Base-by-base conservation (phyloP, 495 filamentous ascomycete species). In the Neurospora sp. region DNA sequence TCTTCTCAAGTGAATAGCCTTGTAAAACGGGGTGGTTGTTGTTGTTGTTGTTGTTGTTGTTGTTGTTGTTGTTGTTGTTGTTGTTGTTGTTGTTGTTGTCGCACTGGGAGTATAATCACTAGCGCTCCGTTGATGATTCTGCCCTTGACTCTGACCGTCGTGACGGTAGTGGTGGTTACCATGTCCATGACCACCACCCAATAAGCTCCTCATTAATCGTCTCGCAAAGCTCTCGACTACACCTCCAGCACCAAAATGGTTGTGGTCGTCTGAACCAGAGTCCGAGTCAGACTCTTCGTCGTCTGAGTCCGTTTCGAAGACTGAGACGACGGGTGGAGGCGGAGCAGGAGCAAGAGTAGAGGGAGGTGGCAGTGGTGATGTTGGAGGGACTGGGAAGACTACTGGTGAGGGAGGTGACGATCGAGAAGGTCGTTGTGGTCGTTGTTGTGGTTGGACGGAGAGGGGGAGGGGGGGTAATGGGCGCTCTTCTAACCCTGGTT, bases 291-390 rank as follows among this genome's bases (percentile, higher is more conserved):
- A 20, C 8, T 74, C 72, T 0, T 72, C 69, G 71, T 73, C 73
- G 40, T 78, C 77, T 1, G 78, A 73, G 53, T 79, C 78, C 6
- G 59, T 35, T 38, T 80, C 78, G 38, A 79, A 79, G 69, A 79
- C 72, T 27, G 77, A 79, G 38, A 75, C 65, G 42, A 65, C 59
- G 4, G 69, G 70, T n/a, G 73, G 71, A 20, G 39, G 4, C 8
- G 16, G 35, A 27, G 41, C 39, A 16, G 18, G 41, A 27, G 69
- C 22, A 20, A 48, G 5, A 14, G 70, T 14, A 6, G 12, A 11
- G 3, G 20, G 2, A 18, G 53, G 14, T 31, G 53, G 14, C 2
- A 35, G 14, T 61, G 53, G 53, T 61, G 48, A 53, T 53, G 5
- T 14, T 53, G 48, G 20, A 27, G 48, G 20, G 20, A 12, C 48